These are phyloP conservation scores for Boletus rubroflammeus DNA, from an alignment of 768 basidiomycete species.

Conservation along the genomic window DNA sequence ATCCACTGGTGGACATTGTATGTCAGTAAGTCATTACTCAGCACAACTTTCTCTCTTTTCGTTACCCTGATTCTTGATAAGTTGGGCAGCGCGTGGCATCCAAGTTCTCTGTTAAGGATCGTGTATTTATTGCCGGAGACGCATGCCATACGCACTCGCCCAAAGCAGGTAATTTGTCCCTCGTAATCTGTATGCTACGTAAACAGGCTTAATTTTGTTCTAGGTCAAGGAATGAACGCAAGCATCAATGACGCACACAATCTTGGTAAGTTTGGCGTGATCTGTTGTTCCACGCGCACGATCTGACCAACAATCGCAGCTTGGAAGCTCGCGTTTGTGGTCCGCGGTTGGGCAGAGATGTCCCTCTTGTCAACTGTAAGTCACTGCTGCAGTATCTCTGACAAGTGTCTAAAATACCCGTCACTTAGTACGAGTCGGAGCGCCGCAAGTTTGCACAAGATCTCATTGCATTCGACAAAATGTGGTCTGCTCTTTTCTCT, in stretches of 20 bases:
- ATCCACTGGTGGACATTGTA: slow-evolving; percentile 52
- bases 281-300: not conserved
- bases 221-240: slow-evolving; percentile 53
- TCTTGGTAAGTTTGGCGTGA: slow-evolving; percentile 32
- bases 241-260: slow-evolving; percentile 55
- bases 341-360: slow-evolving; percentile 45
- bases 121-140: slow-evolving; percentile 56
- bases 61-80: slow-evolving; percentile 13
- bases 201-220: slow-evolving; percentile 17
- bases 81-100: slow-evolving; percentile 57
- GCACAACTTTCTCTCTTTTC: not conserved
- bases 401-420: not conserved
- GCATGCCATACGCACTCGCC: slow-evolving; percentile 48
- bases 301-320: slow-evolving; percentile 23
- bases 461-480: slow-evolving; percentile 51
- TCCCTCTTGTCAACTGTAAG: slow-evolving; percentile 46
- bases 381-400: not conserved
- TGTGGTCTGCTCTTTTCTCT: slow-evolving; percentile 49
- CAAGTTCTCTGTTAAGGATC: slow-evolving; percentile 43
- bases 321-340: slow-evolving; percentile 53
- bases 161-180: slow-evolving; percentile 34
- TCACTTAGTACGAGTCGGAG: slow-evolving; percentile 48
- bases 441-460: slow-evolving; percentile 52
- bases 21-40: slow-evolving; percentile 33
- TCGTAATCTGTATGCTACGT: not conserved